Conservation (phyloP, 2,329 filamentous ascomycete genomes). For the Gyromitra esculenta region DNA sequence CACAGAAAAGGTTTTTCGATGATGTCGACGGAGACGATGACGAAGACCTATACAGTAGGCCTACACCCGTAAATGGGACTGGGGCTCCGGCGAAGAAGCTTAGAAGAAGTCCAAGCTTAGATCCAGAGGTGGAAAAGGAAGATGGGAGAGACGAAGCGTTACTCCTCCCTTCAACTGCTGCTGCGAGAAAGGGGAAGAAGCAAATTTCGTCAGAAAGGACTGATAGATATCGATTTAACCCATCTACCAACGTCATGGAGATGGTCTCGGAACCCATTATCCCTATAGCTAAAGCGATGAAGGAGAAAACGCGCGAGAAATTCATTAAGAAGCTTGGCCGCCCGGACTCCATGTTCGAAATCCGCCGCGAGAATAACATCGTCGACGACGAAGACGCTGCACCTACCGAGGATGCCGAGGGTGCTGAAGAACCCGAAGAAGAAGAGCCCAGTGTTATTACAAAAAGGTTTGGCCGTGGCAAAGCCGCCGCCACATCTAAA, state of each 20-base stretch:
- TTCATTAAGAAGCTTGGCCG: conserved; percentile 92
- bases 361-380: conserved; percentile 65
- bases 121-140: neutral
- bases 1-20: conserved; percentile 39
- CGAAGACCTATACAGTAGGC: conserved; percentile 33
- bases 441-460: conserved; percentile 60
- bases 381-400: conserved; percentile 66
- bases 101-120: conserved; percentile 18
- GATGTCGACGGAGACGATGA: conserved; percentile 41
- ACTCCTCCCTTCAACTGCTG: neutral
- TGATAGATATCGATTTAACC: conserved; percentile 70
- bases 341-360: conserved; percentile 78
- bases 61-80: conserved; percentile 9
- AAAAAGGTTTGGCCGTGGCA: conserved; percentile 60
- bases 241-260: conserved; percentile 61
- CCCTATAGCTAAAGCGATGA: conserved; percentile 68
- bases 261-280: conserved; percentile 63
- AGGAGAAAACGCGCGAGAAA: conserved; percentile 78
- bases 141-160: conserved; percentile 29
- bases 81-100: conserved; percentile 27
- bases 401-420: conserved; percentile 68
- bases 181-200: conserved; percentile 57
- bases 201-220: conserved; percentile 64
- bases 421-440: conserved; percentile 62
- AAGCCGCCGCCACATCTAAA: conserved; percentile 65